These are phyloP conservation scores for Plasmodium malariae DNA, from an alignment of 169 alveolate genomes.

Conservation along the genomic window DNA sequence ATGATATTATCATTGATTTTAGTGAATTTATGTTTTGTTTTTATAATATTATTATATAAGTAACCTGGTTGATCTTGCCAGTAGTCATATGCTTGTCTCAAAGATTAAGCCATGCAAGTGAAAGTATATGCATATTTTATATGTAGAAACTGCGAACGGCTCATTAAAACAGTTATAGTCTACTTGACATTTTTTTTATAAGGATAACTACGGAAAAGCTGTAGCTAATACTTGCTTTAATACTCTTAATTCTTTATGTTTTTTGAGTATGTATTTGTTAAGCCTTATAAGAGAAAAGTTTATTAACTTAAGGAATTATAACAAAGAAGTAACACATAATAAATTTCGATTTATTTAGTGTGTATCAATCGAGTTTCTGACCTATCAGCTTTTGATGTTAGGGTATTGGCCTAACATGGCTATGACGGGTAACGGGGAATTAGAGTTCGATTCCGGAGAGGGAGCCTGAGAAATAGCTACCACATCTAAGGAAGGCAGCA, in stretches of 20 bases:
- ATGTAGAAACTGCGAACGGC: constrained; percentile 88
- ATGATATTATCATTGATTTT: too few species aligned
- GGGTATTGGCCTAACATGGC: constrained; percentile 96
- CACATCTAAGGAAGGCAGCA: constrained; percentile 98
- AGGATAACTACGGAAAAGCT: constrained; percentile 79
- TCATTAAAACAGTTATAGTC: constrained; percentile 86
- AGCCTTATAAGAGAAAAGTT: constrained; percentile 37
- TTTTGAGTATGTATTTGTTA: constrained; percentile 42
- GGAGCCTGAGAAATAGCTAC: constrained; percentile 98
- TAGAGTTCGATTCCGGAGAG: constrained; percentile 97
- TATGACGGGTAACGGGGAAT: constrained; percentile 96
- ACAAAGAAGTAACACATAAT: constrained; percentile 78
- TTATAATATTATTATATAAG: too few species aligned
- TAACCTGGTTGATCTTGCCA: constrained; percentile 98
- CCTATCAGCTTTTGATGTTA: constrained; percentile 89
- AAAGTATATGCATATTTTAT: constrained; percentile 82
- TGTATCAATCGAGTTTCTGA: constrained; percentile 78
- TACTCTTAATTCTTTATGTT: neutral
- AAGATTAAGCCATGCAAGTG: constrained; percentile 97
- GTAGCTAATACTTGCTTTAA: constrained; percentile 77
- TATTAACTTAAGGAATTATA: constrained; percentile 65
- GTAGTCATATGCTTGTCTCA: constrained; percentile 97
- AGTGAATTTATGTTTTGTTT: too few species aligned
- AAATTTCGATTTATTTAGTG: constrained; percentile 53
- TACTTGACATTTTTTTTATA: constrained; percentile 71